These are phyloP conservation scores for Lipomyces yarrowii DNA, from an alignment of 1,139 yeast species.

Conservation along the genomic window DNA sequence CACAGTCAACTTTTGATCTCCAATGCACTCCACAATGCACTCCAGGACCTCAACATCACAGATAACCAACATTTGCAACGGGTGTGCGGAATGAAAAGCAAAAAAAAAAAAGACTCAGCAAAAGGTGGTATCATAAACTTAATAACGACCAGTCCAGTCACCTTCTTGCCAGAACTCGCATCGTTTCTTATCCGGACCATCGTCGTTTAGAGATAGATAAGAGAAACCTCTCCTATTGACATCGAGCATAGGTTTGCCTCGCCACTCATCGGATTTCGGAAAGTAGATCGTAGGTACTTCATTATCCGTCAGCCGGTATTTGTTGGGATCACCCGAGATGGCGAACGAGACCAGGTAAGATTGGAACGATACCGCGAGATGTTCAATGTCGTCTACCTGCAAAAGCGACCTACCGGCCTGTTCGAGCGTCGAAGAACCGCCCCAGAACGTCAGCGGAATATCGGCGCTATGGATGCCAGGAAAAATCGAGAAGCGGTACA, in stretches of 20 bases:
- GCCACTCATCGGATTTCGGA: constrained; percentile 9
- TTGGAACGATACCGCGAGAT: constrained; percentile 10
- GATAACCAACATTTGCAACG: not conserved
- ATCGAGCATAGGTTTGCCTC: constrained; percentile 8
- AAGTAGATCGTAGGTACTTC: not conserved
- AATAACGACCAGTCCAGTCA: constrained; percentile 16
- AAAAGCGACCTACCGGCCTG: not conserved
- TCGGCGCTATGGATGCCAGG: constrained; percentile 25
- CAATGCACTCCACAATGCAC: no score
- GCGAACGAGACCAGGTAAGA: constrained; percentile 11
- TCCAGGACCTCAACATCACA: no score
- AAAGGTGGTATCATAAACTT: not conserved
- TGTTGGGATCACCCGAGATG: constrained; percentile 12
- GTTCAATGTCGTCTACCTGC: not conserved
- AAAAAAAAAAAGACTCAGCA: not conserved
- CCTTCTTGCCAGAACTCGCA: constrained; percentile 18
- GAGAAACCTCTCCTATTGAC: not conserved
- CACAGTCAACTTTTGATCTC: no score
- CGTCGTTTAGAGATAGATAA: not conserved
- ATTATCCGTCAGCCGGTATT: not conserved
- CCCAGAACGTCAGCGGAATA: constrained; percentile 22
- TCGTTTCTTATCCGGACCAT: constrained; percentile 10
- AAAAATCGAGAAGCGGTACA: constrained; percentile 24
- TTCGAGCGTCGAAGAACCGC: not conserved
- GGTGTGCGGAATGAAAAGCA: not conserved